Evolutionary conservation across 495 filamentous ascomycete genomes (phyloP), one percentile per base, ranked within the genome.

Genomic region (Pyrenopolyporus hunteri): DNA sequence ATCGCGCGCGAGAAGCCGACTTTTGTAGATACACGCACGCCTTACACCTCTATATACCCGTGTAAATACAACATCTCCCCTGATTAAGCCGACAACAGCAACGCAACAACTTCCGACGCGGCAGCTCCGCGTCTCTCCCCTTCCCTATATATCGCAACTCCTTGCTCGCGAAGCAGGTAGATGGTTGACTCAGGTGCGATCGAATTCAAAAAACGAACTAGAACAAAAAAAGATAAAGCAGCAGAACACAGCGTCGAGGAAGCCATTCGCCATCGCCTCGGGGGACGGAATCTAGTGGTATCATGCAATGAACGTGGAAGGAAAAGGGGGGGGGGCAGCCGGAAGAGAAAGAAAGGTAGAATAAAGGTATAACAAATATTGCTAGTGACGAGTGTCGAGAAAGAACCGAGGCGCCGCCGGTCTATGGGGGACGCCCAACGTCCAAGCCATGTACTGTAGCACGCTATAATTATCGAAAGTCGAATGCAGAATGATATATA

Each of bases 401-500:
- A 57, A 35, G 16, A 57, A 47, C 45, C 32, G 33, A 36, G 40
- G 43, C 44, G 55, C 31, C 48, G 42, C 47, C 17, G 26, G 17
- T 49, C 35, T 28, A 50, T 35, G 51, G 29, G 26, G 54, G 62
- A 61, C 57, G 62, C 55, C 43, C 60, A 63, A 51, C 57, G 63
- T 57, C 57, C 46, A 29, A 52, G 33, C 54, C 36, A 62, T 70
- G 53, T 65, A 67, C 61, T n/a, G n/a, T n/a, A 67, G 42, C 29
- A 59, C 54, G 59, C 53, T 32, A 31, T 57, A 51, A 45, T 47
- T 66, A 57, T 60, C 44, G 37, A 57, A 45, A 40, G 16, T 22
- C 19, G 46, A 60, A 59, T 64, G 44, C 33, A 46, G 11, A 35
- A 70, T 31, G 47, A 36, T 66, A 66, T 66, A 66, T 61, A 66